A percentile compares a stretch with the other conserved stretches of the same genome.
Evolutionary conservation across 2,329 filamentous ascomycete genomes (phyloP).

Genomic region (Chlorencoelia australis): DNA sequence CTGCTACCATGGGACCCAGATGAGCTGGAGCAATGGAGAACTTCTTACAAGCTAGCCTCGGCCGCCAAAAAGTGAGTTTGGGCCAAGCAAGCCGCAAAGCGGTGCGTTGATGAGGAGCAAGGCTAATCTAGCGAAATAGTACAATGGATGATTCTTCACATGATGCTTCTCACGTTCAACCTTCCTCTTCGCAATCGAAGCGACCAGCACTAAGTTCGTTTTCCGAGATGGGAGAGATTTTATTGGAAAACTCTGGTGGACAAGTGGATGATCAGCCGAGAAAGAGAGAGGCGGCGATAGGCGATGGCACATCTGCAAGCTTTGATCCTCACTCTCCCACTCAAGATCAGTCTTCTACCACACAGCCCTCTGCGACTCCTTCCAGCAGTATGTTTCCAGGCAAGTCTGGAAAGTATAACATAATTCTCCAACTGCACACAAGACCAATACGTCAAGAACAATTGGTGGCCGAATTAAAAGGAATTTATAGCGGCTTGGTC

Average conservation of each 20-base stretch:
- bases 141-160: slow-evolving; percentile 13
- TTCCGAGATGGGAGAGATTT: slow-evolving; percentile 14
- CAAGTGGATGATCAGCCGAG: slow-evolving; percentile 13
- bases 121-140: slow-evolving; percentile 9
- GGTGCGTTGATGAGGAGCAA: slow-evolving; percentile 1
- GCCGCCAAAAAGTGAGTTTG: slow-evolving; percentile 10
- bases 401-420: slow-evolving; percentile 43
- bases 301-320: slow-evolving; percentile 23
- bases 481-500: slow-evolving; percentile 69
- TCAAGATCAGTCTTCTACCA: background rate
- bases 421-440: slow-evolving; percentile 38
- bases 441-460: slow-evolving; percentile 31
- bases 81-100: background rate
- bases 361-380: slow-evolving; percentile 1
- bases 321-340: slow-evolving; percentile 15
- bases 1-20: slow-evolving; percentile 9
- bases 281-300: slow-evolving; percentile 19
- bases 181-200: slow-evolving; percentile 9
- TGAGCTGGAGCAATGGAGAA: slow-evolving; percentile 7
- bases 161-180: slow-evolving; percentile 10
- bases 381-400: slow-evolving; percentile 32
- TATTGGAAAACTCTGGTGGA: slow-evolving; percentile 15
- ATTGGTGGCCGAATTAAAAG: slow-evolving; percentile 23
- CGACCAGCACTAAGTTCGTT: slow-evolving; percentile 12
- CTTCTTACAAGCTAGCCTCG: slow-evolving; percentile 9